Conservation (phyloP, 768 basidiomycete genomes). For the Kwoniella dejecticola region DNA sequence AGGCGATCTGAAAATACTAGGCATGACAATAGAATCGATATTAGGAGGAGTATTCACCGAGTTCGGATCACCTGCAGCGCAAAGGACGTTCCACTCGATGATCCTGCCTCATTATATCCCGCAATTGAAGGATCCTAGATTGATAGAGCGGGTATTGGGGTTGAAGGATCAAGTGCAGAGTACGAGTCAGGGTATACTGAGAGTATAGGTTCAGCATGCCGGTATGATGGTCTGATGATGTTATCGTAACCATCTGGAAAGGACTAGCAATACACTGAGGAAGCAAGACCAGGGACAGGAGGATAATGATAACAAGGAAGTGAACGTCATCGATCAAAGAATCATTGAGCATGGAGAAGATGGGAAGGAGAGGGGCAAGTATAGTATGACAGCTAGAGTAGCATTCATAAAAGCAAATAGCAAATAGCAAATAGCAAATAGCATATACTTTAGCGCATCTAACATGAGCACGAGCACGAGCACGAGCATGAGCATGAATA, state of each 20-base stretch:
- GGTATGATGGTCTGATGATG: neutral
- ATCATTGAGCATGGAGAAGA: too few relatives aligned
- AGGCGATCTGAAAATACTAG: conserved; percentile 34
- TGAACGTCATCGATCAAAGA: too few relatives aligned
- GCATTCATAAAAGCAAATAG: too few relatives aligned
- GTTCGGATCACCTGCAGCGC: conserved; percentile 50
- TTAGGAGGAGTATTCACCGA: conserved; percentile 42
- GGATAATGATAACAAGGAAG: too few relatives aligned
- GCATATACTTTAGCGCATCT: too few relatives aligned
- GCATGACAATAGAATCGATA: conserved; percentile 40
- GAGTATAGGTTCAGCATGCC: neutral
- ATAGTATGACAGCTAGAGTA: too few relatives aligned
- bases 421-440: too few relatives aligned
- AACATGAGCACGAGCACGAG: too few relatives aligned
- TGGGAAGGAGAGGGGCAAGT: too few relatives aligned
- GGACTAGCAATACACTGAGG: too few relatives aligned
- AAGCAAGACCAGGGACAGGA: too few relatives aligned
- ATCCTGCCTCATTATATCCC: conserved; percentile 43
- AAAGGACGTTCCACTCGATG: conserved; percentile 50
- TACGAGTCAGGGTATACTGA: conserved; percentile 19
- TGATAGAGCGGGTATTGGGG: conserved; percentile 34
- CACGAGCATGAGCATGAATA: too few relatives aligned
- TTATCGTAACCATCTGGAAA: neutral
- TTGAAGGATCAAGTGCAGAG: conserved; percentile 20
- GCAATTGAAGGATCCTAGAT: conserved; percentile 43